Base-by-base conservation (phyloP, 352 stramenopile species). In the Albugo laibachii region DNA sequence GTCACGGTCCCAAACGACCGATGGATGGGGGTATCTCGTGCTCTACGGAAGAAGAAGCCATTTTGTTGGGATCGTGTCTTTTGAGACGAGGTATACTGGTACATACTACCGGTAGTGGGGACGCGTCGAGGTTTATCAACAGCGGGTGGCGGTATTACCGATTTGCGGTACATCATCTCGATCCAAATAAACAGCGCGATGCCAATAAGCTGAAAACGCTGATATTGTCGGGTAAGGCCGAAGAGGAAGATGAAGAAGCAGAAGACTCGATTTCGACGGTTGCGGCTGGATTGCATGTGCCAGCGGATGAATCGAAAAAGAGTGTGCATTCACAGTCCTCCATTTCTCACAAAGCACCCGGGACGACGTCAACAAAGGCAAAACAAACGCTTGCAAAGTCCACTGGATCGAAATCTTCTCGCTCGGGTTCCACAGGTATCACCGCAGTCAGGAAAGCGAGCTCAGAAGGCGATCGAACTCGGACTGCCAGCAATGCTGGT, bases 121-220 rank as follows among this genome's bases (percentile, higher is more conserved):
- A 31, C 8, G 3, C 24, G 3, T 57, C 57, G 14, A 66, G 71
- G 18, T 88, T 88, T 46, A 62, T 69, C 8, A 88, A 82, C 55
- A 85, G 66, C 47, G 78, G 73, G 45, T 88, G 73, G 69, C 87
- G 86, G 49, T 92, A 92, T 47, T 92, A 92, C 52, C 75, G 78
- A 2, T 92, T 92, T 54, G 76, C 65, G 38, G 73, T 92, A 5
- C 67, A 82, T 44, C 72, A 92, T 40, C 56, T 86, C 42, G 78
- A 92, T 45, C 27, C 58, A 4, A 31, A 46, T 4, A 46, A 58
- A 31, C 66, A 79, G 31, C 64, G 65, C 19, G 70, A 85, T 14
- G 59, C 52, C 19, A 59, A 63, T 46, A 56, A 61, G 38, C 69
- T 83, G 54, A 64, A 69, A 13, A 62, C 65, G 45, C 63, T 83